Evolutionary conservation across 2,329 filamentous ascomycete genomes (phyloP).

Genomic region (Fusarium avenaceum): DNA sequence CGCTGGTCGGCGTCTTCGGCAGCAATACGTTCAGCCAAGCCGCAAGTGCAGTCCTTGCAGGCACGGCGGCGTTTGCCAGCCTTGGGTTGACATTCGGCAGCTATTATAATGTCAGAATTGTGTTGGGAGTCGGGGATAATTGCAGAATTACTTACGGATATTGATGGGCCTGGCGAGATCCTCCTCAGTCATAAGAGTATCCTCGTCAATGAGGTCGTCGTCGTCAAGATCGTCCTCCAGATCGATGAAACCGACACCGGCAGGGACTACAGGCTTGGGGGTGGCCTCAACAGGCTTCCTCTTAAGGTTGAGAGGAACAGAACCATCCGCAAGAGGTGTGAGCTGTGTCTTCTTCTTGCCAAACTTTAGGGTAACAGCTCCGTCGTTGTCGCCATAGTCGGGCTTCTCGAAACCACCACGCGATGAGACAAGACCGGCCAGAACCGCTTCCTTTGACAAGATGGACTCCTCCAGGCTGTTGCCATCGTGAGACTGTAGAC

Average conservation of each 20-base stretch:
- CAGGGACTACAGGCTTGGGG: slow-evolving; percentile 60
- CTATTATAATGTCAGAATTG: slow-evolving; percentile 56
- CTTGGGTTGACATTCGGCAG: slow-evolving; percentile 88
- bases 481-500: slow-evolving; percentile 78
- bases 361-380: slow-evolving; percentile 66
- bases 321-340: slow-evolving; percentile 39
- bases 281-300: slow-evolving; percentile 56
- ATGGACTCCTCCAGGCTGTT: slow-evolving; percentile 63
- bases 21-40: slow-evolving; percentile 85
- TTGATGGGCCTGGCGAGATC: slow-evolving; percentile 83
- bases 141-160: slow-evolving; percentile 75
- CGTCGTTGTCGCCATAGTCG: slow-evolving; percentile 69
- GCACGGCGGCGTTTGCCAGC: slow-evolving; percentile 89
- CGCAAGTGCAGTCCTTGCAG: slow-evolving; percentile 98
- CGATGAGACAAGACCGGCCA: slow-evolving; percentile 80
- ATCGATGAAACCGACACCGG: slow-evolving; percentile 77
- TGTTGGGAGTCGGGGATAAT: not conserved
- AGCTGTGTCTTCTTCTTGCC: slow-evolving; percentile 54
- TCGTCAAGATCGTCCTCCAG: slow-evolving; percentile 76
- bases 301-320: slow-evolving; percentile 58
- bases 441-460: slow-evolving; percentile 77
- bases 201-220: slow-evolving; percentile 92
- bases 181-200: slow-evolving; percentile 85
- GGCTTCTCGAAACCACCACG: slow-evolving; percentile 80
- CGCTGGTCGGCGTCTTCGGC: slow-evolving; percentile 85